A percentile compares a stretch with the other conserved stretches of the same genome.
Conservation (phyloP, 768 basidiomycete genomes). For the Pleurotus ostreatus region DNA sequence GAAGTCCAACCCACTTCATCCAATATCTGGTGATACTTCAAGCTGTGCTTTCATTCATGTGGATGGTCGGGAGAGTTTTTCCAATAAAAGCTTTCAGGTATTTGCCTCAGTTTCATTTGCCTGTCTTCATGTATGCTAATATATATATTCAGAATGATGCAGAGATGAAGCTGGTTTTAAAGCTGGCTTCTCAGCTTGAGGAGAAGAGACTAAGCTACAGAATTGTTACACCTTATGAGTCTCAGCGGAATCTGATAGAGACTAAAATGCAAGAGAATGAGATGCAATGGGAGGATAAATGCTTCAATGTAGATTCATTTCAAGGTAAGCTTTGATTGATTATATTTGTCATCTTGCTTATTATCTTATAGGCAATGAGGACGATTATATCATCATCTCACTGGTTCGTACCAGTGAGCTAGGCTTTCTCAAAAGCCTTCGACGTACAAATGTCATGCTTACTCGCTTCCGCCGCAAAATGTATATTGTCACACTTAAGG, state of each 20-base stretch:
- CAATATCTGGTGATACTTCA: conserved; percentile 33
- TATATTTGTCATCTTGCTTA: conserved; percentile 4
- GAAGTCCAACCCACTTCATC: conserved; percentile 47
- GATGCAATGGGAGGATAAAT: conserved; percentile 63
- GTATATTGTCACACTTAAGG: conserved; percentile 64
- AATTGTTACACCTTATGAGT: conserved; percentile 82
- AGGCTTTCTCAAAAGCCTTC: conserved; percentile 63
- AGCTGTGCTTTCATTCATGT: conserved; percentile 71
- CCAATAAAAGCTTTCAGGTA: conserved; percentile 11
- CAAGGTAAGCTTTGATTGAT: conserved; percentile 49
- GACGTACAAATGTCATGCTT: conserved; percentile 86
- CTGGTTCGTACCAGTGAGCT: conserved; percentile 54
- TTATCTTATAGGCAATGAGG: conserved; percentile 66
- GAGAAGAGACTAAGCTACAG: conserved; percentile 43
- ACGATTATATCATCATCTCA: conserved; percentile 73
- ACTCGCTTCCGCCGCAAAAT: conserved; percentile 75
- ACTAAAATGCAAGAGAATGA: conserved; percentile 42
- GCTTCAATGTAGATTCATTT: conserved; percentile 84
- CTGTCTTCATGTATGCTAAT: neutral
- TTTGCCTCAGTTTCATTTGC: conserved; percentile 23
- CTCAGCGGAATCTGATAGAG: conserved; percentile 61
- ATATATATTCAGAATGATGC: conserved; percentile 44
- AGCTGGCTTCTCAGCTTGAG: conserved; percentile 56
- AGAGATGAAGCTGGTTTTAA: conserved; percentile 54
- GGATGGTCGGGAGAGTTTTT: conserved; percentile 28